These are phyloP conservation scores for Aspergillus flavus DNA, from an alignment of 2,329 filamentous ascomycete genomes.

Conservation along the genomic window DNA sequence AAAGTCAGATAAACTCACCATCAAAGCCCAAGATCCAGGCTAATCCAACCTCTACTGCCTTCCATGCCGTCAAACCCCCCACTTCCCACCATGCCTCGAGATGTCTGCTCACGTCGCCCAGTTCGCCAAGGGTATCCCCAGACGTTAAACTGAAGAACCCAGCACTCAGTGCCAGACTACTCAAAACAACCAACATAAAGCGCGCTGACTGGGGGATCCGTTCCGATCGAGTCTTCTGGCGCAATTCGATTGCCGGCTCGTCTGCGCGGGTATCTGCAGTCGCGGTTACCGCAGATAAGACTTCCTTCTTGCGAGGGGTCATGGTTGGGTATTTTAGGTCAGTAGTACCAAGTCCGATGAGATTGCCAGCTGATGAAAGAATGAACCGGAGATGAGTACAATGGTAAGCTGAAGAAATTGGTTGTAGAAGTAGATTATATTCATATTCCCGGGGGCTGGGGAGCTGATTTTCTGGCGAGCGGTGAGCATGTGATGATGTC, in stretches of 20 bases:
- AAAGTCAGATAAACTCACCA: slow-evolving; percentile 33
- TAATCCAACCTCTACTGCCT: slow-evolving; percentile 67
- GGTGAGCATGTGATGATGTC: slow-evolving; percentile 42
- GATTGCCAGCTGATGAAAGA: background rate
- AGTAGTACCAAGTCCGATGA: background rate
- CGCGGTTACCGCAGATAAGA: slow-evolving; percentile 15
- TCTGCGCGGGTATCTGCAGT: slow-evolving; percentile 16
- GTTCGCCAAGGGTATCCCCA: slow-evolving; percentile 63
- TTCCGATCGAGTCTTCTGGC: slow-evolving; percentile 22
- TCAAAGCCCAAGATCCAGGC: slow-evolving; percentile 77
- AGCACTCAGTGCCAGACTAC: slow-evolving; percentile 64
- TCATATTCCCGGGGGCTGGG: slow-evolving; percentile 9
- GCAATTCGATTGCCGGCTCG: slow-evolving; percentile 7
- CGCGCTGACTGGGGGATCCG: slow-evolving; percentile 39
- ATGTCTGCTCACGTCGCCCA: slow-evolving; percentile 67
- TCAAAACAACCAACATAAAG: slow-evolving; percentile 51
- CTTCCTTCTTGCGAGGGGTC: slow-evolving; percentile 28
- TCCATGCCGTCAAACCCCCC: slow-evolving; percentile 55
- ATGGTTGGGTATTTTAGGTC: slow-evolving; percentile 9
- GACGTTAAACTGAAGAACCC: slow-evolving; percentile 65
- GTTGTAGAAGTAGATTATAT: too few species aligned
- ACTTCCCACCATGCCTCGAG: slow-evolving; percentile 66
- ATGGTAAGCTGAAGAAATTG: background rate
- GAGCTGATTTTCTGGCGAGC: slow-evolving; percentile 23
- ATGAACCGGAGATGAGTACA: background rate